Evolutionary conservation across 2,329 filamentous ascomycete genomes (phyloP).

Genomic region (Lecanicillium sp.): DNA sequence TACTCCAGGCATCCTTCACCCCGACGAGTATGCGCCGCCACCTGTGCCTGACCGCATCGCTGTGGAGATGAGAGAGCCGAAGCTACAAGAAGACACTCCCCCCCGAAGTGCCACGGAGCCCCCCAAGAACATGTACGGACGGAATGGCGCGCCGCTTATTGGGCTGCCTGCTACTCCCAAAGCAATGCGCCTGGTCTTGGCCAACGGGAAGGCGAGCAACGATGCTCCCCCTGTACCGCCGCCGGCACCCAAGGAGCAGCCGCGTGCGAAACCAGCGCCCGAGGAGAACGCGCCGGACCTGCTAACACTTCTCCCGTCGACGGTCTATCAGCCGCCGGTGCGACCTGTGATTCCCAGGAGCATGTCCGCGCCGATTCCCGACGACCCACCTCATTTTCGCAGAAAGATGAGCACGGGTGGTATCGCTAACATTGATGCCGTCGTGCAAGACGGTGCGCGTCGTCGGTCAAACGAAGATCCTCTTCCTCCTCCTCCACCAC

Average conservation of each 20-base stretch:
- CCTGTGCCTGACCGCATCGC: conserved; percentile 18
- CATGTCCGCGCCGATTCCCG: conserved; percentile 53
- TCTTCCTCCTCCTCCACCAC: conserved; percentile 46
- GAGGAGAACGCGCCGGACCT: conserved; percentile 19
- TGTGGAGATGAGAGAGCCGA: conserved; percentile 40
- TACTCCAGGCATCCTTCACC: conserved; percentile 73
- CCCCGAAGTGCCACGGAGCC: conserved; percentile 62
- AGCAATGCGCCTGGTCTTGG: conserved; percentile 79
- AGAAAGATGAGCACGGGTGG: conserved; percentile 33
- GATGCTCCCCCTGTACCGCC: conserved; percentile 1
- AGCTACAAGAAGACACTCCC: conserved; percentile 38
- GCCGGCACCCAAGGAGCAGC: conserved; percentile 21
- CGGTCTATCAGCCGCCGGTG: conserved; percentile 52
- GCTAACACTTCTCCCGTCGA: conserved; percentile 50
- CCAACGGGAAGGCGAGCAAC: conserved; percentile 33
- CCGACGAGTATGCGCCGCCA: conserved; percentile 42
- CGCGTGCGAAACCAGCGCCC: conserved; percentile 28
- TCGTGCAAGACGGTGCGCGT: conserved; percentile 30
- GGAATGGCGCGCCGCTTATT: conserved; percentile 49
- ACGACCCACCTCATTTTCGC: conserved; percentile 26
- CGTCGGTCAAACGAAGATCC: conserved; percentile 45
- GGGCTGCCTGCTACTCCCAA: conserved; percentile 87
- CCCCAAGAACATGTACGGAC: conserved; percentile 44
- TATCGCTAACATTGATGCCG: conserved; percentile 44
- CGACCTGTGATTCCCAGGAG: conserved; percentile 48